Base-by-base conservation (phyloP, 495 filamentous ascomycete genomes). In the Recurvomyces mirabilis region DNA sequence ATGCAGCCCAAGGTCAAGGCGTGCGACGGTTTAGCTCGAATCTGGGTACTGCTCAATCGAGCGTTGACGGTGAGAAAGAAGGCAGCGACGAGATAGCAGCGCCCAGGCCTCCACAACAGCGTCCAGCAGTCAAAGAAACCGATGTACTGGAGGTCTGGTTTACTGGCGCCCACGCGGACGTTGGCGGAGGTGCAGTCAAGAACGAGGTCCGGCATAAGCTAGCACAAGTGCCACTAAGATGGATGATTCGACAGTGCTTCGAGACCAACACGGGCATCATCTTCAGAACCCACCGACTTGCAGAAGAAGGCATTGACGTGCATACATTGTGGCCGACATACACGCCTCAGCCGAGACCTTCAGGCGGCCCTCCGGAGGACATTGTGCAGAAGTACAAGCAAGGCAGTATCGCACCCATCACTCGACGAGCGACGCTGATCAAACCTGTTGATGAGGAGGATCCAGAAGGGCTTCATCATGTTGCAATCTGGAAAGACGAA, bases 191-290 rank as follows among this genome's bases (percentile, higher is more conserved):
- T 46, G 55, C 55, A 0, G 55, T 58, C 12, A 12, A 35, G 2
- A 58, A 58, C 52, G 50, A 57, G 15, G 61, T 58, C 37, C 63
- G 65, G 44, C 69, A 68, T 26, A 65, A 72, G 46, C 68, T 74
- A 18, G 67, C n/a, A n/a, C n/a, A n/a, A n/a, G n/a, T n/a, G n/a
- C 68, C 63, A 1, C 58, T 66, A 0, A 60, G 63, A 11, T 66
- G 62, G 63, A 66, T 66, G 62, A 42, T 65, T 11, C 56, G 62
- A 0, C 62, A 66, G 31, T 59, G 56, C 44, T 66, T 66, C 50
- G 58, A 60, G 38, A 64, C 61, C 46, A 43, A 65, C 31, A 65
- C 60, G 1, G 62, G 59, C 12, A 66, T 66, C 25, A n/a, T 63
- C 1, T 65, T 65, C 46, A n/a, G 33, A 54, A 21, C 57, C 57